These are phyloP conservation scores for Suillus variegatus DNA, from an alignment of 768 basidiomycete species.

Conservation along the genomic window DNA sequence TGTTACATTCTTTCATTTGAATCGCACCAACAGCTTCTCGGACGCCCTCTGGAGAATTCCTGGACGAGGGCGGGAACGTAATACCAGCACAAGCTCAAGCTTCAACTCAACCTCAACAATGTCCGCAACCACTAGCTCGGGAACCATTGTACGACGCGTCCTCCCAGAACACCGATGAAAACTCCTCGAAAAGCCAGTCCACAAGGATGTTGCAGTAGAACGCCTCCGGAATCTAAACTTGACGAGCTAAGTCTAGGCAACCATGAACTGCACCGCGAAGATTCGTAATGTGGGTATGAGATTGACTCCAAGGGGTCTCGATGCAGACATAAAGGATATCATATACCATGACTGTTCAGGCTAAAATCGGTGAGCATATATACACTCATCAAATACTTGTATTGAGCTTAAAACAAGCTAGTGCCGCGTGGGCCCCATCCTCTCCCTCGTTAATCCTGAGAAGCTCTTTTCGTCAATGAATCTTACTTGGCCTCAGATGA, in stretches of 20 bases:
- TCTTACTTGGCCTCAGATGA: slow-evolving; percentile 83
- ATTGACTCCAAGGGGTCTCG: slow-evolving; percentile 38
- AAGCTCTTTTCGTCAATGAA: slow-evolving; percentile 70
- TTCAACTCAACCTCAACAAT: not conserved
- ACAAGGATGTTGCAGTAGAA: not conserved
- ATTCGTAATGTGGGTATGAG: slow-evolving; percentile 15
- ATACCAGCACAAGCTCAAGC: slow-evolving; percentile 14
- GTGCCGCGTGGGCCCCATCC: slow-evolving; percentile 60
- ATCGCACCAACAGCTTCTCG: slow-evolving; percentile 1
- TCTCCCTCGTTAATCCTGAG: slow-evolving; percentile 73
- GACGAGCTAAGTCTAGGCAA: not conserved
- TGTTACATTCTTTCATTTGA: not conserved
- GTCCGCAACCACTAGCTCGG: not conserved
- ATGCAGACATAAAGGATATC: slow-evolving; percentile 43
- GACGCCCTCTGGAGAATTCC: slow-evolving; percentile 19
- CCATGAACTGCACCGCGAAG: slow-evolving; percentile 34
- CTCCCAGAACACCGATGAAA: slow-evolving; percentile 36
- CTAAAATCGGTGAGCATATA: slow-evolving; percentile 22
- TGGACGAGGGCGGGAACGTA: slow-evolving; percentile 21
- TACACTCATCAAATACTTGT: not conserved
- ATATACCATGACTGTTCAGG: slow-evolving; percentile 35
- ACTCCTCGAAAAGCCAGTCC: not conserved
- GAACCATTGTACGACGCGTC: slow-evolving; percentile 42
- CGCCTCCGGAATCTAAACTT: not conserved
- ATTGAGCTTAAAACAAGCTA: slow-evolving; percentile 5